Conservation (phyloP, 345 rosid genomes). For the Geranium rotundifolium region DNA sequence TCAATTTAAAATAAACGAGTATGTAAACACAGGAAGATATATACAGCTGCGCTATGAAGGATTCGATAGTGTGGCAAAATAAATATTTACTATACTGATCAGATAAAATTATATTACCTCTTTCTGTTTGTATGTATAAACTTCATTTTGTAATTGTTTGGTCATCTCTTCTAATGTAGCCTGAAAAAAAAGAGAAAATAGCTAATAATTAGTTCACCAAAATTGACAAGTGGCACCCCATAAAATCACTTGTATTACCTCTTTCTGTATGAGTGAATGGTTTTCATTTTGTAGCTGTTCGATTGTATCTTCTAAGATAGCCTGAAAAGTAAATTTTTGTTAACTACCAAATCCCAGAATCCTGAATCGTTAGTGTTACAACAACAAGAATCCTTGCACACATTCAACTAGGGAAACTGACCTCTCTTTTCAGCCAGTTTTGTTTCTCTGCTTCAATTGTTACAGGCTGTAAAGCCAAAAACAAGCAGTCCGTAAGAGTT, state of each 20-base stretch:
- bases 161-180: conserved; percentile 34
- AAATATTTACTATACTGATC: neutral
- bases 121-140: conserved; percentile 6
- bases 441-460: conserved; percentile 30
- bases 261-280: conserved; percentile 32
- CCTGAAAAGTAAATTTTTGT: conserved; percentile 18
- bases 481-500: neutral
- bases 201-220: no score
- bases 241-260: conserved; percentile 17
- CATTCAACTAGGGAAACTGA: conserved; percentile 4
- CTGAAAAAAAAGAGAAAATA: conserved; percentile 19
- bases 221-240: no score
- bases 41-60: neutral
- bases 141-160: conserved; percentile 15
- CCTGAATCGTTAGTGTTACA: neutral
- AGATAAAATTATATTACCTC: conserved; percentile 13
- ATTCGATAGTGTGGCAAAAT: neutral
- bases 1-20: conserved; percentile 1
- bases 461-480: conserved; percentile 21
- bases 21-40: neutral
- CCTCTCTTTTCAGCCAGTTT: conserved; percentile 29
- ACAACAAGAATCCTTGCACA: neutral
- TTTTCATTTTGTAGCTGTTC: conserved; percentile 32
- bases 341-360: neutral
- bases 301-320: conserved; percentile 33